Conservation (phyloP, 2,329 filamentous ascomycete genomes). For the Phialemonium atrogriseum region DNA sequence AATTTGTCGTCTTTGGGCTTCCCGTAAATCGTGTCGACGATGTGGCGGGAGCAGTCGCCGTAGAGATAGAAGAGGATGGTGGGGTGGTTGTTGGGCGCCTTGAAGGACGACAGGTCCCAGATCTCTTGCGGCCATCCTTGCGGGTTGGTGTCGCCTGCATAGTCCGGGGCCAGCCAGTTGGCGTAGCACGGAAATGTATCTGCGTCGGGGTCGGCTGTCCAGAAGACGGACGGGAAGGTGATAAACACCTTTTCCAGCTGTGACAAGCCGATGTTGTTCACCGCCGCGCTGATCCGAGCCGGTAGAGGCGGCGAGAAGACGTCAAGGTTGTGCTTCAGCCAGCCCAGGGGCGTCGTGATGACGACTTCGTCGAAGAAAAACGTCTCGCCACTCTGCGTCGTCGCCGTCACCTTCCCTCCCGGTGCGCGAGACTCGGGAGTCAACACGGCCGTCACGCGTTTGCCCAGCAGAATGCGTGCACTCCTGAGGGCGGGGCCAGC, state of each 20-base stretch:
- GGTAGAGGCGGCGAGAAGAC: constrained; percentile 37
- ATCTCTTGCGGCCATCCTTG: constrained; percentile 13
- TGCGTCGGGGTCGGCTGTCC: constrained; percentile 8
- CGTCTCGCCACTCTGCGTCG: constrained; percentile 22
- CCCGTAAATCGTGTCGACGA: constrained; percentile 12
- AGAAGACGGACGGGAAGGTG: constrained; percentile 17
- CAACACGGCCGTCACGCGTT: constrained; percentile 30
- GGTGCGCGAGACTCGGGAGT: constrained; percentile 12
- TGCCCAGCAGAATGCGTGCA: constrained; percentile 39
- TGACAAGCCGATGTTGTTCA: constrained; percentile 23
- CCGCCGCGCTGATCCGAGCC: constrained; percentile 29
- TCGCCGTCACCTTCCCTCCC: constrained; percentile 30
- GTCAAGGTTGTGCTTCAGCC: constrained; percentile 37
- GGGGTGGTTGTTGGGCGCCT: constrained; percentile 9
- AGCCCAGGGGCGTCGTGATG: constrained; percentile 43
- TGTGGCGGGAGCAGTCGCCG: constrained; percentile 13
- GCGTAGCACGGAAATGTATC: background rate
- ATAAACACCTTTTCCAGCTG: constrained; percentile 20
- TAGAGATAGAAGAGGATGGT: constrained; percentile 15
- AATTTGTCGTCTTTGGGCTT: constrained; percentile 5
- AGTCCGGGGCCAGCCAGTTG: constrained; percentile 1
- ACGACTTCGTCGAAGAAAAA: constrained; percentile 41
- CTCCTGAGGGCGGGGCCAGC: constrained; percentile 34
- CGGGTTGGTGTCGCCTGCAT: constrained; percentile 11
- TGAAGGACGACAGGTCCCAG: constrained; percentile 13